Base-by-base conservation (phyloP, 768 basidiomycete genomes). In the Collybia mongolica region DNA sequence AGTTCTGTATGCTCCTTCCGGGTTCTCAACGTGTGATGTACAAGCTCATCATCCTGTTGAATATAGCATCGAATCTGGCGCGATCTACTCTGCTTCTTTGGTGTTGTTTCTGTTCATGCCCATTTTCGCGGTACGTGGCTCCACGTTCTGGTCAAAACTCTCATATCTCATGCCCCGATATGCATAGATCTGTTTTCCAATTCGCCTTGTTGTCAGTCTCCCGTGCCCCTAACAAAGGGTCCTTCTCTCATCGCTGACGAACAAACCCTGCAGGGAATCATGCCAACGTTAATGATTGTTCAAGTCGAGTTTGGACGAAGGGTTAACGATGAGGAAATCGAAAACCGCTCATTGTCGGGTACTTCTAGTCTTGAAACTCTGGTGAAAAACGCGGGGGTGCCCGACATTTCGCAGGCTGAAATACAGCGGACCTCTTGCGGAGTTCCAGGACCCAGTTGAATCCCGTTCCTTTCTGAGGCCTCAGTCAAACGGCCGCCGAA, bases 241-340 rank as follows among this genome's bases (percentile, higher is more conserved):
- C 32, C 3, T 32, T 32, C 6, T 32, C 19, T 6, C 18, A 6
- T 15, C 3, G 19, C 51, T 32, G 17, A 35, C 38, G 2, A 32
- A 14, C 2, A 12, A 32, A 4, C 36, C 20, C 17, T 24, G 29
- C 12, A 63, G 62, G 60, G 58, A 17, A 61, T 65, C 17, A 57
- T 58, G 14, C 62, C 61, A 14, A 60, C 60, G 12, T 45, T 63
- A 37, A 63, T 65, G 44, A 53, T 63, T 9, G 56, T 60, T 12
- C 61, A 61, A 38, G 50, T 54, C 19, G 52, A 47, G n/a, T 29
- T 62, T 15, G 46, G 54, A 14, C 4, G 32, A 14, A 32, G 11
- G 2, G 5, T 32, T 32, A 2, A 32, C 11, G 2, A 6, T 9
- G 32, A 32, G 32, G 32, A 28, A 28, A 9, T 28, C 26, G 26